phyloP scores from a whole-genome alignment of 2,329 filamentous ascomycete species.

The Sporothrix schenckii region DNA sequence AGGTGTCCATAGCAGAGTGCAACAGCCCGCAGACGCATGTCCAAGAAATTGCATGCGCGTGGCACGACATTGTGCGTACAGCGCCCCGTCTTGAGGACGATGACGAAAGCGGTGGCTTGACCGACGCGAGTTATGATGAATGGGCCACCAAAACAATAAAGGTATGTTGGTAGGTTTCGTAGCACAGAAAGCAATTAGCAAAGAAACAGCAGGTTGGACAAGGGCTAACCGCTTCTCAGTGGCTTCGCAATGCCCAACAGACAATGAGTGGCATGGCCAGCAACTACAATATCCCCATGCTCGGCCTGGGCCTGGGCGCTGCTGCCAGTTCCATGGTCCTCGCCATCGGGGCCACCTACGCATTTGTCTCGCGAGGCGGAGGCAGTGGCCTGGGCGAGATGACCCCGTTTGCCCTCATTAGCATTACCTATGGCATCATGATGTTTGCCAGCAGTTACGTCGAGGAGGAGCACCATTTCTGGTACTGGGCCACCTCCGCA shows the following conservation, averaged over 20 bases:
- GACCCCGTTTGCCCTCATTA: conserved; percentile 54
- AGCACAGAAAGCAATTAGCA: too few relatives aligned
- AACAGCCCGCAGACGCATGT: conserved; percentile 50
- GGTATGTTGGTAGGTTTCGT: conserved; percentile 39
- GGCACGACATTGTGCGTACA: conserved; percentile 52
- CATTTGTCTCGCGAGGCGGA: conserved; percentile 33
- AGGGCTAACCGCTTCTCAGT: conserved; percentile 45
- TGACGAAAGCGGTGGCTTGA: conserved; percentile 31
- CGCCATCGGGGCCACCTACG: conserved; percentile 47
- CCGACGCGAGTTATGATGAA: conserved; percentile 24
- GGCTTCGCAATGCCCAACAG: conserved; percentile 72
- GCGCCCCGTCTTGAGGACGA: conserved; percentile 29
- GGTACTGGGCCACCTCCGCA: conserved; percentile 84
- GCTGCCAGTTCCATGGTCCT: conserved; percentile 46
- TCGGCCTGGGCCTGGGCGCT: conserved; percentile 53
- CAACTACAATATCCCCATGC: conserved; percentile 76
- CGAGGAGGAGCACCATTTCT: conserved; percentile 97
- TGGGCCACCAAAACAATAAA: conserved; percentile 45
- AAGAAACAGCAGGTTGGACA: too few relatives aligned
- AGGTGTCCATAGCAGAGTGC: conserved; percentile 38
- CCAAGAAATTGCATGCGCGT: conserved; percentile 69
- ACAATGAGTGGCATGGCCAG: conserved; percentile 88
- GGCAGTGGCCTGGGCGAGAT: conserved; percentile 37
- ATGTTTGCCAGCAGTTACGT: conserved; percentile 99
- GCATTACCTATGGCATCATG: conserved; percentile 72